Conservation (phyloP, 345 rosid species). For the Luvunga scandens region DNA sequence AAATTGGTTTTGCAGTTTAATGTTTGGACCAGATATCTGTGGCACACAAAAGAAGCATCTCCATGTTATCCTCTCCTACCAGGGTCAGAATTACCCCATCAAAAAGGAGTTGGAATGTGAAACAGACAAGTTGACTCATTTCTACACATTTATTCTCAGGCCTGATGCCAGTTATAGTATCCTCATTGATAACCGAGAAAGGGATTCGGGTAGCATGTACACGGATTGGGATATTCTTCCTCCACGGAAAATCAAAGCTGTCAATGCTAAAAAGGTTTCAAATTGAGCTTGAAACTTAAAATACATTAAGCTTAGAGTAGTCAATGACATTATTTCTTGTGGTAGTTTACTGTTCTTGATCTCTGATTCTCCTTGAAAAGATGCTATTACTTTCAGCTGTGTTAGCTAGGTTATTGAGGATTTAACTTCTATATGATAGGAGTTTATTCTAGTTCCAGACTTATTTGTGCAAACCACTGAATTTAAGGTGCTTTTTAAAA, state of each 20-base stretch:
- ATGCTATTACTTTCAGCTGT: neutral
- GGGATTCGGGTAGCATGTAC: constrained; percentile 55
- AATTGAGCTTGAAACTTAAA: neutral
- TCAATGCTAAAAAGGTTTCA: constrained; percentile 44
- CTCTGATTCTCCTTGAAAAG: neutral
- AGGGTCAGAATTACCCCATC: constrained; percentile 50
- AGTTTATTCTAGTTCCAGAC: neutral
- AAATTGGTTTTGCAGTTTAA: constrained; percentile 29
- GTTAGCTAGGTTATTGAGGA: neutral
- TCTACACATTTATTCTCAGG: constrained; percentile 49
- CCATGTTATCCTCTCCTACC: constrained; percentile 47
- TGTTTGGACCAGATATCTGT: constrained; percentile 57
- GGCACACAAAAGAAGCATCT: constrained; percentile 50
- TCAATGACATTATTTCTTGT: neutral
- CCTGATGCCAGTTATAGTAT: constrained; percentile 50
- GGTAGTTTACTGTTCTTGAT: neutral
- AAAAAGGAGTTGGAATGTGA: constrained; percentile 49
- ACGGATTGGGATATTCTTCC: constrained; percentile 59
- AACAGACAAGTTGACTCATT: constrained; percentile 49
- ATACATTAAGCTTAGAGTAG: neutral
- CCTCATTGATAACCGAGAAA: constrained; percentile 41
- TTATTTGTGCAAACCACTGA: neutral
- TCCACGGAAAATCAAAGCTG: constrained; percentile 36
- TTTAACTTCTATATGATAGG: neutral
- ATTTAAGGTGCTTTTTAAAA: neutral